Evolutionary conservation across 768 basidiomycete species (phyloP).

Genomic region (Calocera cornea): DNA sequence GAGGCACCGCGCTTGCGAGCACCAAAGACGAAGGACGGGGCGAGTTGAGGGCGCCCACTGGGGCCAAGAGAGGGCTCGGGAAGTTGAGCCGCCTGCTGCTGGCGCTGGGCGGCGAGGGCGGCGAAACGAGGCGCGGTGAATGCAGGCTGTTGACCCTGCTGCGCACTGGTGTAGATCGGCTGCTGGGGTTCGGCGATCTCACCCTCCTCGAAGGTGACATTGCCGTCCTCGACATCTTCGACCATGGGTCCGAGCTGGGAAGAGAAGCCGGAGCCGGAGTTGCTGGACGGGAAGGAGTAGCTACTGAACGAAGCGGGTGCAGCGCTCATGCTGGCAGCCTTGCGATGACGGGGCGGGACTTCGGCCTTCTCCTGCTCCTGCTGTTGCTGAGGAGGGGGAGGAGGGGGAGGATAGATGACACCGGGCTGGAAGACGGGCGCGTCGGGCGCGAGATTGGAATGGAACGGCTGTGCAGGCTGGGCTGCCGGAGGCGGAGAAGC

Average conservation of each 20-base stretch:
- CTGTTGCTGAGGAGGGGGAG: conserved; percentile 18
- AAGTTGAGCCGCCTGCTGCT: conserved; percentile 39
- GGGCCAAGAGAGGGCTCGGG: conserved; percentile 50
- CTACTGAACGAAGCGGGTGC: background rate
- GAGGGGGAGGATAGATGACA: conserved; percentile 39
- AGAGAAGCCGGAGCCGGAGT: conserved; percentile 37
- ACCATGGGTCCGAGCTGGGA: conserved; percentile 64
- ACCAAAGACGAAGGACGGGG: conserved; percentile 87
- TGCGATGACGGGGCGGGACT: conserved; percentile 54
- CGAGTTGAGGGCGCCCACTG: conserved; percentile 73
- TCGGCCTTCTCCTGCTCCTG: conserved; percentile 24
- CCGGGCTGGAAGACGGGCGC: conserved; percentile 67
- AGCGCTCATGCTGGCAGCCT: conserved; percentile 57
- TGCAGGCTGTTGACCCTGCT: conserved; percentile 29
- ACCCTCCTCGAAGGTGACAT: conserved; percentile 51
- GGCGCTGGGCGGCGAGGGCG: conserved; percentile 46
- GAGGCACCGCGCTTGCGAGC: conserved; percentile 31
- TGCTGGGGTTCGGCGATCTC: conserved; percentile 50
- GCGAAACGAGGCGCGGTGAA: conserved; percentile 85
- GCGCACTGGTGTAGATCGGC: conserved; percentile 43
- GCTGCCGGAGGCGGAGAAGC: conserved; percentile 24
- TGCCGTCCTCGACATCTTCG: conserved; percentile 60
- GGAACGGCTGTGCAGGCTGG: conserved; percentile 29
- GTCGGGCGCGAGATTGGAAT: conserved; percentile 45
- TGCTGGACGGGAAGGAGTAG: conserved; percentile 26